Evolutionary conservation across 2,329 filamentous ascomycete species (phyloP).

Genomic region (Colletotrichum abscissum): DNA sequence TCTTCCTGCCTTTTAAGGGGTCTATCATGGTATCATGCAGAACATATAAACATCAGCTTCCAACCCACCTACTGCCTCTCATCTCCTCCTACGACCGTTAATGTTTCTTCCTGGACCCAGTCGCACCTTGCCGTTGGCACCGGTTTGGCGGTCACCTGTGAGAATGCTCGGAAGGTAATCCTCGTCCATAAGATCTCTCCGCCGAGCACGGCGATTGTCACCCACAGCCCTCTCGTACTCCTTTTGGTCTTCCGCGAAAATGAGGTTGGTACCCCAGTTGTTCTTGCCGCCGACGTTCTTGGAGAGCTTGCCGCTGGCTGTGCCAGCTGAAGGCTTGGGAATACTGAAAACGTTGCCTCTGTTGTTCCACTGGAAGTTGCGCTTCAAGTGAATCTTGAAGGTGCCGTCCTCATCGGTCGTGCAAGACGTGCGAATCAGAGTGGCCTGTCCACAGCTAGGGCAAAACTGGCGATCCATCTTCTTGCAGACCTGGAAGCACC

Average conservation of each 20-base stretch:
- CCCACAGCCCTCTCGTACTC: constrained; percentile 78
- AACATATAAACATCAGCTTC: constrained; percentile 26
- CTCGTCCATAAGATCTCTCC: constrained; percentile 92
- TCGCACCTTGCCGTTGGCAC: constrained; percentile 73
- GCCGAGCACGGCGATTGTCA: constrained; percentile 73
- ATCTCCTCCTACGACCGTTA: constrained; percentile 59
- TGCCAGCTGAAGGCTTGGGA: constrained; percentile 88
- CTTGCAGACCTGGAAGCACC: constrained; percentile 86
- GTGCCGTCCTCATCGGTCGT: constrained; percentile 83
- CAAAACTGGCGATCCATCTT: constrained; percentile 94
- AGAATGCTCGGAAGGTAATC: constrained; percentile 90
- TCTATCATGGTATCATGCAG: constrained; percentile 38
- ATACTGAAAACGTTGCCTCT: constrained; percentile 92
- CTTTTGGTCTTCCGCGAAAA: constrained; percentile 95
- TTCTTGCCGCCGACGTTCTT: constrained; percentile 77
- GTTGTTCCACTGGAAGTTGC: constrained; percentile 96
- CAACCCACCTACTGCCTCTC: background rate
- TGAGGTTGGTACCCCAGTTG: constrained; percentile 86
- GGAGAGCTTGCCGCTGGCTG: constrained; percentile 79
- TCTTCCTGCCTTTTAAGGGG: constrained; percentile 5
- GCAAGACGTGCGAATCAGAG: constrained; percentile 86
- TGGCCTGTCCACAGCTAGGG: constrained; percentile 87
- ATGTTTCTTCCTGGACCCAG: constrained; percentile 89
- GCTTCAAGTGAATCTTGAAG: constrained; percentile 89
- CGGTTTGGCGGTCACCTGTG: constrained; percentile 76